Evolutionary conservation across 805 yeast species (phyloP), one percentile per base, ranked within the genome.

Genomic region (Grigorovia transvaalensis): DNA sequence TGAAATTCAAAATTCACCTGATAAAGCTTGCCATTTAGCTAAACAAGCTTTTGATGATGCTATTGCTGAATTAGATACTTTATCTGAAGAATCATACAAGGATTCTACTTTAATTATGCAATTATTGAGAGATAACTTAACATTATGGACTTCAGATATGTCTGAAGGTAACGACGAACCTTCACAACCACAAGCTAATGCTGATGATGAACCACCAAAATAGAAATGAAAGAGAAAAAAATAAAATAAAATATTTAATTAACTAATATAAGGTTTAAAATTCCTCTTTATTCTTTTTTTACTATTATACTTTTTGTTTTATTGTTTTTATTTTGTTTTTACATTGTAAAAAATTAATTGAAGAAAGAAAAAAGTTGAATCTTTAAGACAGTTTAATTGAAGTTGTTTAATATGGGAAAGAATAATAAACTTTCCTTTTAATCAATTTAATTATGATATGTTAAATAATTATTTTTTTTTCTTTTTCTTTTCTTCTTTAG

Each of bases 1-100:
- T 71, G 99, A 91, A 78, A 95, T 93, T 68, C 85, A 90, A 74
- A 90, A 91, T 75, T 87, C 96, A 54, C 98, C 99, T 65, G 97
- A 91, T 72, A 88, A 95, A 74, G 99, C 99, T 63, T 91, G 99
- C 74, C 96, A 90, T 72, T 81, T 91, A 72, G 99, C 99, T 66
- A 93, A 91, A 75, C 96, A 91, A 76, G 98, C 99, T 44, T 91
- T 93, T 64, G 99, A 91, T 73, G 98, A 91, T 69, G 99, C 99
- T 58, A 95, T 91, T 70, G 96, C 99, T 58, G 98, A 93, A 76
- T 82, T 91, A 71, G 99, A 91, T 75, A 88, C 97, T 60, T 79
- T 91, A 69, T 87, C 96, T 46, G 99, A 91, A 76, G 99, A 91
- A 77, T 86, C 96, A 61, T 91, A 93, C 83, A 93, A 91, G 75